phyloP scores from a whole-genome alignment of 768 basidiomycete species.

The Fomitopsis serialis region DNA sequence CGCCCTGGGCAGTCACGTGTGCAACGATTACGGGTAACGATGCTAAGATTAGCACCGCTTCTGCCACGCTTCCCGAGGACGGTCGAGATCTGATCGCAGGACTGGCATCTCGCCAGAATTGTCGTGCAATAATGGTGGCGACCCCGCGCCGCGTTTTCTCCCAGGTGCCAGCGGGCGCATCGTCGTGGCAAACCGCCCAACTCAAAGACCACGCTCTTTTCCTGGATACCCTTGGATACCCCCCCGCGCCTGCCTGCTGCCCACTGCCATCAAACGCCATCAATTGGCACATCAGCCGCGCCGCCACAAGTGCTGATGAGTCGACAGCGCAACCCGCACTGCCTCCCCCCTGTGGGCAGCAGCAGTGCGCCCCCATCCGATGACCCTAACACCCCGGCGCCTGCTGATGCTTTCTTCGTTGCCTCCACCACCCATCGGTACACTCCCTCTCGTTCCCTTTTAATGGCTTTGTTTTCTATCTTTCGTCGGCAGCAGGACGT shows the following conservation, averaged over 20 bases:
- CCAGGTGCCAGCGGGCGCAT: neutral
- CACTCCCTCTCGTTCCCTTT: neutral
- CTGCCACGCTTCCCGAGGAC: neutral
- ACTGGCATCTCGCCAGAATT: neutral
- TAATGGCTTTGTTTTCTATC: slow-evolving; percentile 1
- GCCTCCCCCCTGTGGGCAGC: neutral
- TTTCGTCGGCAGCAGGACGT: neutral
- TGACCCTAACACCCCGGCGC: neutral
- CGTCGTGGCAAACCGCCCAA: neutral
- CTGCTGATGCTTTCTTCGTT: neutral
- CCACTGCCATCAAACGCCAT: neutral
- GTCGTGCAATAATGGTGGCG: neutral
- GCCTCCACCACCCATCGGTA: neutral
- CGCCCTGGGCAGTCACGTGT: no score
- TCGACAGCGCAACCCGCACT: neutral
- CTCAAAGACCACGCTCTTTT: neutral
- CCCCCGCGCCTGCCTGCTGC: neutral
- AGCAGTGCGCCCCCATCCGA: neutral
- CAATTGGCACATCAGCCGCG: neutral
- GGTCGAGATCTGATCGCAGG: neutral
- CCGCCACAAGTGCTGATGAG: neutral
- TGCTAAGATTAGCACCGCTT: neutral
- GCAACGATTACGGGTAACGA: no score
- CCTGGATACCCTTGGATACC: neutral
- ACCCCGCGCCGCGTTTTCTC: slow-evolving; percentile 1